These are phyloP conservation scores for Colletotrichum nymphaeae DNA, from an alignment of 2,329 filamentous ascomycete genomes.

Conservation along the genomic window DNA sequence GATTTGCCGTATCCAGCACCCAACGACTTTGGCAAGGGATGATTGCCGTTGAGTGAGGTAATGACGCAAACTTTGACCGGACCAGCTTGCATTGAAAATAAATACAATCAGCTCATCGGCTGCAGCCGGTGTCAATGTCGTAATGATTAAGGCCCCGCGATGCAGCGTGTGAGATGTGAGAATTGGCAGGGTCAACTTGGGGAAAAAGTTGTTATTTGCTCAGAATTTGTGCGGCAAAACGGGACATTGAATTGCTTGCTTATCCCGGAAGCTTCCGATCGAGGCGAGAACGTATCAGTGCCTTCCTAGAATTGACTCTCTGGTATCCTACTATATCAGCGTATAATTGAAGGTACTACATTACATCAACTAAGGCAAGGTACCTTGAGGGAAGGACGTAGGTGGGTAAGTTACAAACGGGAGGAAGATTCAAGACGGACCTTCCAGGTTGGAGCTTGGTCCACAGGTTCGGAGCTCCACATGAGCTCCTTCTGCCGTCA, in stretches of 20 bases:
- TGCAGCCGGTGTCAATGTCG: neutral
- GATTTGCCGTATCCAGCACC: neutral
- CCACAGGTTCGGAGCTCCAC: conserved; percentile 25
- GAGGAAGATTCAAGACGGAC: neutral
- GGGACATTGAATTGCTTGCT: neutral
- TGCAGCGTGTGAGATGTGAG: neutral
- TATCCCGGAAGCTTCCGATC: neutral
- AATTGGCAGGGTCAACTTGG: neutral
- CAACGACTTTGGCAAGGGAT: neutral
- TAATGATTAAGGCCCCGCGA: neutral
- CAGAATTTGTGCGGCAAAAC: neutral
- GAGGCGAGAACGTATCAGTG: too few species aligned
- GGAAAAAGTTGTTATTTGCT: neutral
- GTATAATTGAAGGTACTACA: too few species aligned
- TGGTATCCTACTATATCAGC: neutral
- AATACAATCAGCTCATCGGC: neutral
- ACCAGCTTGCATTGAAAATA: neutral
- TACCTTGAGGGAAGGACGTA: too few species aligned
- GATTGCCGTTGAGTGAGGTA: neutral
- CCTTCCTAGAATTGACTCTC: neutral
- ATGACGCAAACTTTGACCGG: neutral
- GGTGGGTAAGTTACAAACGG: neutral
- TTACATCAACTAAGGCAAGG: too few species aligned
- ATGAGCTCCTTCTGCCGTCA: conserved; percentile 15
- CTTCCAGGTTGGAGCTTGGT: conserved; percentile 22